Base-by-base conservation (phyloP, 495 filamentous ascomycete genomes). In the Penicillium cataractarum region DNA sequence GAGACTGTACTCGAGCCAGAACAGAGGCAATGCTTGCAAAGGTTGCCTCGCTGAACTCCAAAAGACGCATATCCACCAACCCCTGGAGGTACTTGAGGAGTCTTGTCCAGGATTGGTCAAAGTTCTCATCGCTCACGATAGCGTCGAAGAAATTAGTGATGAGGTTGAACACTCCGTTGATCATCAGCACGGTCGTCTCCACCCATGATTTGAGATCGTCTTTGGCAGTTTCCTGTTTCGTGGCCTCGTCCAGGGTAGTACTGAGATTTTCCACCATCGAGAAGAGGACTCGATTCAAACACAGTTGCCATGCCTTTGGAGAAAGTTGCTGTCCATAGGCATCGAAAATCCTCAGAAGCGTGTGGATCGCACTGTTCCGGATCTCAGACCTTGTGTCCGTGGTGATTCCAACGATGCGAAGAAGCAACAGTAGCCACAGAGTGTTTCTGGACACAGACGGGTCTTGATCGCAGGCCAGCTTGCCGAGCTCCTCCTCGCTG, bases 361-460 rank as follows among this genome's bases (percentile, higher is more conserved):
- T 97, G 71, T 96, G 93, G 33, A 98, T 87, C 6, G 93, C 91
- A 60, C 92, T 93, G 67, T 97, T 96, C 55, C 95, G 84, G 52
- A 97, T 84, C 68, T 98, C 95, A n/a, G 89, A 74, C 67, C 93
- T 84, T 26, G 84, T 80, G 70, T 97, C 92, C 6, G 84, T 87
- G 5, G 92, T 89, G 24, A 97, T 84, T 15, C 87, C 84, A 7
- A 90, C 89, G 21, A 97, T 82, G 13, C 91, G 84, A 22, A 91
- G 72, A n/a, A 98, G 79, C 13, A 97, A 80, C 6, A 92, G 78
- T 76, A 97, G 85, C 92, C 95, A 97, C 24, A 97, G 73, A 0
- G 91, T 88, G 60, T 77, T 78, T 19, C 75, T 70, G 5, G 81
- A 80, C n/a, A 74, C 70, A 33, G 76, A 74, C 1, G 73, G 67